Conservation (phyloP, 78 protist species). For the Creolimax fragrantissima region DNA sequence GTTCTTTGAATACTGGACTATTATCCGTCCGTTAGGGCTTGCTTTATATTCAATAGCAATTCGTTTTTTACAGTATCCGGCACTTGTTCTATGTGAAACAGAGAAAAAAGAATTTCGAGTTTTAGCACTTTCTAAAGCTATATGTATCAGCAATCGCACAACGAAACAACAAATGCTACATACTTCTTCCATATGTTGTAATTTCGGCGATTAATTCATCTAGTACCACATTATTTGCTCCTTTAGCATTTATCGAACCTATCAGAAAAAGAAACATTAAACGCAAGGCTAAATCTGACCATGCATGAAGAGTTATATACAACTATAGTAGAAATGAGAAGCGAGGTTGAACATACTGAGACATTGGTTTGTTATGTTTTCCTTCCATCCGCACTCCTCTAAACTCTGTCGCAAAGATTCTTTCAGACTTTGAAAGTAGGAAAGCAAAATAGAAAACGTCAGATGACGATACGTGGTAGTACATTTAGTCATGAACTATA, state of each 20-base stretch:
- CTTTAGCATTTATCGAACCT: neutral
- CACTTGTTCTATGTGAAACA: neutral
- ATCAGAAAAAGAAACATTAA: too few species aligned
- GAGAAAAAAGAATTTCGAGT: too few species aligned
- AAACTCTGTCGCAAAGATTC: neutral
- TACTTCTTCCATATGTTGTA: neutral
- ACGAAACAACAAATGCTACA: too few species aligned
- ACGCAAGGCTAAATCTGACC: too few species aligned
- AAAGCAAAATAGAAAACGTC: too few species aligned
- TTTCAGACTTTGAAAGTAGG: neutral
- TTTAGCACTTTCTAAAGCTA: too few species aligned
- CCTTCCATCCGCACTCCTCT: neutral
- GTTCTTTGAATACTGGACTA: too few species aligned
- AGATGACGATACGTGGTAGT: too few species aligned
- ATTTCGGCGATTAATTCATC: neutral
- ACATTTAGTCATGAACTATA: too few species aligned
- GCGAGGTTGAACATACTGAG: neutral
- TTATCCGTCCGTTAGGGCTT: neutral
- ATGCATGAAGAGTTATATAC: too few species aligned
- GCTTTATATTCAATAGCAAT: neutral
- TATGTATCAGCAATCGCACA: too few species aligned
- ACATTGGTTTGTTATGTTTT: neutral
- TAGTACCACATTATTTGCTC: neutral
- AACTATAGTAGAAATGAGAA: too few species aligned
- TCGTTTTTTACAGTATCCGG: neutral